These are phyloP conservation scores for Brassica cretica DNA, from an alignment of 345 rosid species.

Conservation along the genomic window DNA sequence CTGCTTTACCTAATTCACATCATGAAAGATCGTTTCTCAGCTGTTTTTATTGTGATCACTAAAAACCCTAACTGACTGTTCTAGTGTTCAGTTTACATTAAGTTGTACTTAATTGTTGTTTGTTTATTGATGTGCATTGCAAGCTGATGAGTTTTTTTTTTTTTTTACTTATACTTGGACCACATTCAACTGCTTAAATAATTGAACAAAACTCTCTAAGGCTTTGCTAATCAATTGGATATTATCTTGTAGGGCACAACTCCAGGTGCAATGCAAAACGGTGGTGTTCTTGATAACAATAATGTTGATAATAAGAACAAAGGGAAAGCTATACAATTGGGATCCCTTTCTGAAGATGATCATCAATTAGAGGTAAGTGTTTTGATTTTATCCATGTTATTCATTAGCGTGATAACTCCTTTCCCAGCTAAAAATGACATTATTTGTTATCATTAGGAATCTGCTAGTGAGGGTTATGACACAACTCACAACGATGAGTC, in stretches of 20 bases:
- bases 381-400: neutral
- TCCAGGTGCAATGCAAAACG: conserved; percentile 49
- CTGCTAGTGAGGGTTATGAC: conserved; percentile 26
- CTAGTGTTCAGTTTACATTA: neutral
- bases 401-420: conserved; percentile 2
- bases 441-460: conserved; percentile 34
- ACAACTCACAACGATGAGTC: conserved; percentile 23
- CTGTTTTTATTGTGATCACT: conserved; percentile 14
- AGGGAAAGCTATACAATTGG: conserved; percentile 57
- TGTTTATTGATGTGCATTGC: neutral
- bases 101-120: neutral
- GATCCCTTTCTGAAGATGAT: conserved; percentile 27
- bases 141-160: neutral
- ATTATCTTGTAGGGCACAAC: conserved; percentile 44
- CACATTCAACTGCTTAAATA: neutral
- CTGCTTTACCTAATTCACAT: conserved; percentile 10
- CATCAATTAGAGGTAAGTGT: conserved; percentile 3
- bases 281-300: conserved; percentile 43
- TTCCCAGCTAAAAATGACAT: neutral
- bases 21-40: conserved; percentile 18
- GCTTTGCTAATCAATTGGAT: neutral
- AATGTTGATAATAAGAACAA: conserved; percentile 48
- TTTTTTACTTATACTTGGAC: neutral
- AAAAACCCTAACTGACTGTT: conserved; percentile 2
- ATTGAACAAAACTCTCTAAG: neutral